Evolutionary conservation across 164 flowering plant species (phyloP).

Genomic region (Tinospora cordifolia): DNA sequence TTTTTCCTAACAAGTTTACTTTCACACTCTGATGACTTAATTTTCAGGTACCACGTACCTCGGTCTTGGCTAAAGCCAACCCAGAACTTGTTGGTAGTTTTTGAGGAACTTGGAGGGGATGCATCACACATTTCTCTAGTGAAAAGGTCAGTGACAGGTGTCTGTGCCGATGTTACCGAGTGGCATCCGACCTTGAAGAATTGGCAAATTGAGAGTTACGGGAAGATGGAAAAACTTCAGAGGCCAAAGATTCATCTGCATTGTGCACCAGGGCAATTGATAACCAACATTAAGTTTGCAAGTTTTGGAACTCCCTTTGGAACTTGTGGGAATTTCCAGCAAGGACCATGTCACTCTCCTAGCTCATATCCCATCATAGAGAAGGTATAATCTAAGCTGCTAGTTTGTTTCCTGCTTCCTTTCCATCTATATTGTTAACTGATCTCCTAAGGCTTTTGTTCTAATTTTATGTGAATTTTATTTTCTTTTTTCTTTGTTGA

Average conservation of each 20-base stretch:
- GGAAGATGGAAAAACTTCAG: constrained; percentile 50
- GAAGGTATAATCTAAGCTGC: constrained; percentile 37
- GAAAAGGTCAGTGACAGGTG: constrained; percentile 57
- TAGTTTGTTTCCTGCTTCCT: background rate
- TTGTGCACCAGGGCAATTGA: constrained; percentile 63
- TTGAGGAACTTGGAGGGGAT: constrained; percentile 93
- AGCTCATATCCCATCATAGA: constrained; percentile 51
- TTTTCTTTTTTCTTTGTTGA: background rate
- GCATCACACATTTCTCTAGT: constrained; percentile 63
- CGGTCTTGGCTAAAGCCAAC: constrained; percentile 88
- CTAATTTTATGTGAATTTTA: background rate
- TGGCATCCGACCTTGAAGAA: constrained; percentile 71
- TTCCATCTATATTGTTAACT: background rate
- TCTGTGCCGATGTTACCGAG: constrained; percentile 84
- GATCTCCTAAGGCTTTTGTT: background rate
- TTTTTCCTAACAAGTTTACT: background rate
- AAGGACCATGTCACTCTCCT: constrained; percentile 89
- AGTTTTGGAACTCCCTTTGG: constrained; percentile 97
- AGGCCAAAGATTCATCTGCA: constrained; percentile 71
- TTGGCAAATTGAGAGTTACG: constrained; percentile 75
- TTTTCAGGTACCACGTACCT: constrained; percentile 93
- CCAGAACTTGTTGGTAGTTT: constrained; percentile 68
- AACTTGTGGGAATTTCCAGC: constrained; percentile 83
- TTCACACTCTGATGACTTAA: background rate
- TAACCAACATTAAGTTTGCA: constrained; percentile 88